These are phyloP conservation scores for Claviceps capensis DNA, from an alignment of 2,329 filamentous ascomycete genomes.

Conservation along the genomic window DNA sequence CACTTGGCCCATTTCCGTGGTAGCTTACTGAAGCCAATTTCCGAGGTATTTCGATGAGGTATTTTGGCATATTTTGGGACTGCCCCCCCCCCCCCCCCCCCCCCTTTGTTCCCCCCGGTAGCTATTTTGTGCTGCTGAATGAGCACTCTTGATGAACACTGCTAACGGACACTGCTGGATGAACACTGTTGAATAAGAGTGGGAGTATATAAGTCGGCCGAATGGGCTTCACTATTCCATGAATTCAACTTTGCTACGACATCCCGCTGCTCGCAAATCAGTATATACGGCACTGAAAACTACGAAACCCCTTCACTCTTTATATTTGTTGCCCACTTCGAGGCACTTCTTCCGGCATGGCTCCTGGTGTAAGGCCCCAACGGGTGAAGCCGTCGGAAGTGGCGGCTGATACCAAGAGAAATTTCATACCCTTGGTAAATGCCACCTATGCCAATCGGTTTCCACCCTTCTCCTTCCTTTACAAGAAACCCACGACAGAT, in stretches of 20 bases:
- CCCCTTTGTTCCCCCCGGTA: no score
- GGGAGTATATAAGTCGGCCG: slow-evolving; percentile 4
- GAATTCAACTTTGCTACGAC: slow-evolving; percentile 5
- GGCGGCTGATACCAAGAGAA: slow-evolving; percentile 57
- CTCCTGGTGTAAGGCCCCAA: slow-evolving; percentile 17
- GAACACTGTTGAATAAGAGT: neutral
- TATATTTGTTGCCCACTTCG: neutral
- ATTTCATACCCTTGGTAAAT: slow-evolving; percentile 52
- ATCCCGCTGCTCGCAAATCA: neutral
- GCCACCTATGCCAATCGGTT: slow-evolving; percentile 39
- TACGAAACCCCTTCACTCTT: neutral
- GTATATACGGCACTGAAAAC: neutral
- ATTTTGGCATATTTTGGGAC: no score
- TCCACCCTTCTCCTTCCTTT: slow-evolving; percentile 46
- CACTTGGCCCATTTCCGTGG: slow-evolving; percentile 12
- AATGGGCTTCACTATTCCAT: slow-evolving; percentile 6
- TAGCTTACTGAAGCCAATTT: slow-evolving; percentile 6
- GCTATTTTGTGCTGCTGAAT: no score
- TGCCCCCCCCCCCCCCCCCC: no score
- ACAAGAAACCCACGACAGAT: slow-evolving; percentile 35
- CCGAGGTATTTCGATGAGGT: neutral
- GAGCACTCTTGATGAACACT: no score
- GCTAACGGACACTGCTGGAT: no score
- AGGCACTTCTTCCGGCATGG: slow-evolving; percentile 14
- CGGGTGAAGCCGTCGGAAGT: slow-evolving; percentile 41